Base-by-base conservation (phyloP, 2,329 filamentous ascomycete species). In the Harringtonia aguacate region DNA sequence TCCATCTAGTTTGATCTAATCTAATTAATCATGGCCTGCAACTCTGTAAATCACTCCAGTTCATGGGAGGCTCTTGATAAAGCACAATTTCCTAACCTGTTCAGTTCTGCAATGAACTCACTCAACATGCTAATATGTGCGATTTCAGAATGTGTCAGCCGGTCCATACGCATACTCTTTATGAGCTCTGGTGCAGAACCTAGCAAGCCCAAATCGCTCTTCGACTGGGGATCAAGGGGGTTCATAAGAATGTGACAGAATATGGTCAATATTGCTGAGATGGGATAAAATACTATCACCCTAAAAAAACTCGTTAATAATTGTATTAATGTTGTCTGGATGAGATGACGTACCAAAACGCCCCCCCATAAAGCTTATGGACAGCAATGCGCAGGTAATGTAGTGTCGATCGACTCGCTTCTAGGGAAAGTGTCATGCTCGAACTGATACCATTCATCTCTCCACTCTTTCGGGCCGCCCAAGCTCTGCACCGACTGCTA, bases 361-460 rank as follows among this genome's bases (percentile, higher is more conserved):
- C 62, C 33, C 70, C 68, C 1, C 65, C 60, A 0, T 63, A 59
- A 2, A 77, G 53, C 0, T 61, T 60, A 37, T 65, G 56, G 4
- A 64, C 60, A 0, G 67, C 63, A 1, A 61, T 60, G 20, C 62
- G 57, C 3, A 77, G 51, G 40, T 69, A 76, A 2, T 69, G 55
- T 2, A 77, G 53, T 0, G 71, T 75, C 0, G 72, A 75, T 6
- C 75, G 67, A 48, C 72, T 75, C 0, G 74, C 73, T 44, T 77
- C 70, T 0, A 77, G 61, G 0, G 72, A 69, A 2, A 78, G 55
- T 2, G 68, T 68, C 15, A 73, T 57, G 43, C 73, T 77, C 0
- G 72, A 77, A 33, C 40, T 45, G 30, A 46, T 39, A 1, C 40
- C 46, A 10, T 36, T 62, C 46, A 66, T 64, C 35, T 66, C 48